Evolutionary conservation across 2,329 filamentous ascomycete genomes (phyloP), one percentile per base, ranked within the genome.

Genomic region (Fusarium multiceps): DNA sequence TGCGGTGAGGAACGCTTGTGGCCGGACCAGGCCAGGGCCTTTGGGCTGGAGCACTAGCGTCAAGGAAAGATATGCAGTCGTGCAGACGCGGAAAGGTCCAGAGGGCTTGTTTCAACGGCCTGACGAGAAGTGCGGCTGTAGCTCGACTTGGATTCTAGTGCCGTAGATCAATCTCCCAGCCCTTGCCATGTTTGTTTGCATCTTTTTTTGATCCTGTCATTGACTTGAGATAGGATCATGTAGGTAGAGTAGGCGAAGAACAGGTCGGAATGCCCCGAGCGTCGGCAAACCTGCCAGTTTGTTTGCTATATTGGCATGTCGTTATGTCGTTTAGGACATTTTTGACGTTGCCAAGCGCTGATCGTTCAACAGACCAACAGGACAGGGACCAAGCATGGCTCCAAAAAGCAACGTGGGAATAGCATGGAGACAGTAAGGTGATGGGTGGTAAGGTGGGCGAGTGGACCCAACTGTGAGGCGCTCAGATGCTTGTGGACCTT

Each of bases 1-100:
- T 64, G 54, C 67, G 67, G 68, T 71, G 67, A 70, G 50, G 23
- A 64, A 55, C 50, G 58, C 62, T 68, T 64, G 68, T 70, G 55
- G 63, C 68, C 68, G 68, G 58, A 48, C 63, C 63, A 71, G 67
- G 67, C 67, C 70, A 71, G 67, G 67, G 67, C 68, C 67, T 53
- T 23, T 71, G 56, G 61, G 30, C 50, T 59, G 50, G 43, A 59
- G 55, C 46, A 27, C 59, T 64, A 68, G 58, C 46, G 62, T 49
- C 23, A 25, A 63, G 37, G 34, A 51, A 41, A 67, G 32, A 50
- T 40, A 63, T 68, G 67, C 42, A 55, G 67, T 43, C 28, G 50
- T 61, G 63, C 40, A 45, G 43, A 61, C 34, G 25, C 25, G 49
- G 49, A 53, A 53, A 50, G 47, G 46, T 40, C 21, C 37, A 43